Conservation (phyloP, 768 basidiomycete species). For the Strobilomyces echinocephalus region DNA sequence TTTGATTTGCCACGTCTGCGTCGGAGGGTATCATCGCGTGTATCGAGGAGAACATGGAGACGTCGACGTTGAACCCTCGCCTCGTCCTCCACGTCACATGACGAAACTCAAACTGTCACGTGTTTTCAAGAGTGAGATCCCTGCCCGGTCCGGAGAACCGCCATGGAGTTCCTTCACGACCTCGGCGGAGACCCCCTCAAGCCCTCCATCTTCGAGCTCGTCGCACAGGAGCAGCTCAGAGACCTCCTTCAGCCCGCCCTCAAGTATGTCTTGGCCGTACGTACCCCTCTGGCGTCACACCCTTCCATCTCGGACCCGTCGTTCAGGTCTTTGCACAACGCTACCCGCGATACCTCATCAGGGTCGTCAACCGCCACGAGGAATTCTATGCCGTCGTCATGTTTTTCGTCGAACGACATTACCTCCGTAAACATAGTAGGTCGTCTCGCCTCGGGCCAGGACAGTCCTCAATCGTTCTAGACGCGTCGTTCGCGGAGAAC, state of each 20-base stretch:
- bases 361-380: constrained; percentile 91
- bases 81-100: constrained; percentile 15
- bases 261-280: constrained; percentile 88
- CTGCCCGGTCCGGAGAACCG: neutral
- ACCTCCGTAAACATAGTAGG: constrained; percentile 82
- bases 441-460: constrained; percentile 1
- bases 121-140: neutral
- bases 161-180: constrained; percentile 82
- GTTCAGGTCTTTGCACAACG: constrained; percentile 87
- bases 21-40: constrained; percentile 62
- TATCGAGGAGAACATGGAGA: constrained; percentile 59
- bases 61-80: too few species aligned
- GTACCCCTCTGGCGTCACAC: constrained; percentile 22
- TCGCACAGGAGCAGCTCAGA: constrained; percentile 89
- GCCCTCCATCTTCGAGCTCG: constrained; percentile 84
- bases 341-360: constrained; percentile 88
- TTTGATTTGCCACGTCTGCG: constrained; percentile 67
- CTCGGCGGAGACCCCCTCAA: constrained; percentile 67
- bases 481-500: constrained; percentile 91
- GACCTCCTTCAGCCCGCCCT: constrained; percentile 91
- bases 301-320: constrained; percentile 1
- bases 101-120: constrained; percentile 27
- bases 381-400: constrained; percentile 91
- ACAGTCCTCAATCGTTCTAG: constrained; percentile 38
- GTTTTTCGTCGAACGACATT: constrained; percentile 86